Evolutionary conservation across 2,329 filamentous ascomycete genomes (phyloP).

Genomic region (Aspergillus oerlinghausenensis): DNA sequence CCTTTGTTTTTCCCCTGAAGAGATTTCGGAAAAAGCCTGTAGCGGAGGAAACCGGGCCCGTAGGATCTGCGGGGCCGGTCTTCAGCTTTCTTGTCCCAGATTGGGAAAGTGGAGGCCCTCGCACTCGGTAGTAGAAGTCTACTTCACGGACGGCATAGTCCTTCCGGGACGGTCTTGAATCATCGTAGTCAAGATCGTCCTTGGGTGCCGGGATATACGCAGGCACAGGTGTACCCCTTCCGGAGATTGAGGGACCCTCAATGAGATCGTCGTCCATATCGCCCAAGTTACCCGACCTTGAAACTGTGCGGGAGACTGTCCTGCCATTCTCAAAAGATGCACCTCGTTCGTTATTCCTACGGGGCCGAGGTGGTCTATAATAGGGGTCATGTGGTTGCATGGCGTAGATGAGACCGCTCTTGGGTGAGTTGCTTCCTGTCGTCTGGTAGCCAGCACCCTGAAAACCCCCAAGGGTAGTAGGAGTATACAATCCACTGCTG

Average conservation of each 20-base stretch:
- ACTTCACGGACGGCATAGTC: slow-evolving; percentile 94
- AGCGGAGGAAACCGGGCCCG: slow-evolving; percentile 81
- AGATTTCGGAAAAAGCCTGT: slow-evolving; percentile 81
- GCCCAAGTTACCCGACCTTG: slow-evolving; percentile 31
- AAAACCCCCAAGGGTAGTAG: slow-evolving; percentile 73
- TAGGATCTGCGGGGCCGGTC: slow-evolving; percentile 92
- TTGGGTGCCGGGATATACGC: slow-evolving; percentile 51
- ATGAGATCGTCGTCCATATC: slow-evolving; percentile 29
- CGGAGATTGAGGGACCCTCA: slow-evolving; percentile 40
- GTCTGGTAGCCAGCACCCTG: slow-evolving; percentile 56
- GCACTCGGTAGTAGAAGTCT: slow-evolving; percentile 92
- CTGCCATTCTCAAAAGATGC: slow-evolving; percentile 42
- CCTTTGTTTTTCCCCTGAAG: slow-evolving; percentile 80
- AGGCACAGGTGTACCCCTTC: slow-evolving; percentile 47
- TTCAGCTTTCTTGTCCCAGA: slow-evolving; percentile 78
- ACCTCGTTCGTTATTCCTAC: slow-evolving; percentile 59
- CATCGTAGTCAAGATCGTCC: slow-evolving; percentile 53
- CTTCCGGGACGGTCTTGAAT: slow-evolving; percentile 54
- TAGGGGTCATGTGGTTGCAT: slow-evolving; percentile 67
- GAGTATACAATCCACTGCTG: slow-evolving; percentile 60
- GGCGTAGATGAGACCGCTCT: slow-evolving; percentile 40
- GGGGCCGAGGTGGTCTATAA: slow-evolving; percentile 76
- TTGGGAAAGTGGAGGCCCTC: slow-evolving; percentile 81
- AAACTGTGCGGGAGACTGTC: slow-evolving; percentile 41
- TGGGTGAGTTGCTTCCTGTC: slow-evolving; percentile 40